Percentiles rank a stretch among this genome's conserved stretches.
Conservation (phyloP, 768 basidiomycete species). For the Psilocybe sp. region DNA sequence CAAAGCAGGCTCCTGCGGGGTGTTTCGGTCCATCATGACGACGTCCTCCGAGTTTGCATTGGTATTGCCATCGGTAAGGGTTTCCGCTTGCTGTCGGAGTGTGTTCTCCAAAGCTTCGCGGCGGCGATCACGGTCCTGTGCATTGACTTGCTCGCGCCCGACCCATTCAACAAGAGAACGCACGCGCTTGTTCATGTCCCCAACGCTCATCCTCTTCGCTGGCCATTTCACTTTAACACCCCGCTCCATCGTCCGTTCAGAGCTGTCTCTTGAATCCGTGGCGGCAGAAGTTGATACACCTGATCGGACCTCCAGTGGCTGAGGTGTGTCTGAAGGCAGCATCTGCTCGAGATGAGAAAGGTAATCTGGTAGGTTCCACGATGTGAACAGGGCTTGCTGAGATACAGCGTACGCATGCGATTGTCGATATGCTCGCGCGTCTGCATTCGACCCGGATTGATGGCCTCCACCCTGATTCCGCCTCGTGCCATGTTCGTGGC, state of each 20-base stretch:
- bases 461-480: slow-evolving; percentile 45
- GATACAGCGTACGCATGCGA: slow-evolving; percentile 78
- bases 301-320: slow-evolving; percentile 68
- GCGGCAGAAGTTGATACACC: slow-evolving; percentile 24
- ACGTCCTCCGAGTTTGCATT: no score
- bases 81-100: slow-evolving; percentile 32
- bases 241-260: slow-evolving; percentile 65
- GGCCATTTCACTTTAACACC: slow-evolving; percentile 93
- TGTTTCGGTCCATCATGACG: slow-evolving; percentile 11
- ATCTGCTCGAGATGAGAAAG: slow-evolving; percentile 82
- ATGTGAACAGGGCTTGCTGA: slow-evolving; percentile 75
- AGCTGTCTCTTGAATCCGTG: slow-evolving; percentile 40
- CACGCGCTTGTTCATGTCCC: slow-evolving; percentile 96
- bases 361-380: slow-evolving; percentile 94
- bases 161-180: slow-evolving; percentile 91
- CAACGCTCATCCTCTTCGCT: slow-evolving; percentile 90
- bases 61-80: slow-evolving; percentile 1
- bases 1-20: background rate
- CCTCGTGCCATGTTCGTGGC: slow-evolving; percentile 45
- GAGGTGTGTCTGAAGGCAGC: slow-evolving; percentile 73
- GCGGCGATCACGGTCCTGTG: slow-evolving; percentile 66
- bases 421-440: slow-evolving; percentile 71
- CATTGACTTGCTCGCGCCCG: slow-evolving; percentile 80
- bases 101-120: slow-evolving; percentile 64
- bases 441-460: slow-evolving; percentile 35